phyloP scores from a whole-genome alignment of 2,329 filamentous ascomycete species.

The Seiridium unicorne region DNA sequence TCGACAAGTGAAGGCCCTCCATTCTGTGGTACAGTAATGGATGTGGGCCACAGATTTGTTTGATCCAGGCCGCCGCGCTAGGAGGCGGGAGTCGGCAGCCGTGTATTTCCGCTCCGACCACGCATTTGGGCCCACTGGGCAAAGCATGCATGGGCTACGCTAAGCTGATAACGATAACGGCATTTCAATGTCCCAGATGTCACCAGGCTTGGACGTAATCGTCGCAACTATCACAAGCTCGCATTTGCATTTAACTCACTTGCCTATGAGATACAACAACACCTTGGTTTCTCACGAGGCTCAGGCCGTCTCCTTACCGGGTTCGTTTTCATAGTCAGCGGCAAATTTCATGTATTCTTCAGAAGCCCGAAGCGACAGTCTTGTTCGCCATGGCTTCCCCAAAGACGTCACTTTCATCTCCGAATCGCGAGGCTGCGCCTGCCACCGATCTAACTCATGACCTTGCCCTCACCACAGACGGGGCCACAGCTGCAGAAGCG shows the following conservation, averaged over 20 bases:
- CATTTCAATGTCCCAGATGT: neutral
- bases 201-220: neutral
- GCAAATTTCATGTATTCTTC: neutral
- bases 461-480: neutral
- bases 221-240: neutral
- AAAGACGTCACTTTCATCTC: neutral
- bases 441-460: neutral
- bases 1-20: too few species aligned
- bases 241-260: too few species aligned
- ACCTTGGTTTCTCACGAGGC: neutral
- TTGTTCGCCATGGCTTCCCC: constrained; percentile 2
- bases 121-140: too few species aligned
- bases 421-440: neutral
- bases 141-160: neutral
- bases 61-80: too few species aligned
- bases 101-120: too few species aligned
- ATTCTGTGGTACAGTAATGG: too few species aligned
- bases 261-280: too few species aligned
- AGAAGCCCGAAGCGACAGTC: neutral
- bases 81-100: too few species aligned
- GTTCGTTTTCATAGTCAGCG: too few species aligned
- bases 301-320: neutral
- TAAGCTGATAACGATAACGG: neutral
- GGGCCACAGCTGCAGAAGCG: neutral
- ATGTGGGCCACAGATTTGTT: too few species aligned